A percentile compares a stretch with the other conserved stretches of the same genome.
phyloP scores from a whole-genome alignment of 1,284 basidiomycete genomes.

The Dichomitus squalens region DNA sequence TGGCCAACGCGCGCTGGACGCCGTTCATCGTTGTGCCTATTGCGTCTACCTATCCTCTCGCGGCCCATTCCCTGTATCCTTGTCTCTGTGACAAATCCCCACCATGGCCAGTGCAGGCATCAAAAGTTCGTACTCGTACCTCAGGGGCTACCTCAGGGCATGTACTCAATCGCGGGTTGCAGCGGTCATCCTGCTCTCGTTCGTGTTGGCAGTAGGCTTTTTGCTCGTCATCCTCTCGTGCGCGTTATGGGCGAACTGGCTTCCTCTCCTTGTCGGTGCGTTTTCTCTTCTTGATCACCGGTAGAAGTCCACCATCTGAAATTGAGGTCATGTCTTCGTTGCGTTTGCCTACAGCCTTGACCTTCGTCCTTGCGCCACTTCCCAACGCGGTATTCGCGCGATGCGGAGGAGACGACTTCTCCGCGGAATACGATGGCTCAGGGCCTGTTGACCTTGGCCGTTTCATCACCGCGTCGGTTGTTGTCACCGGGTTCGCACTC shows the following conservation, averaged over 20 bases:
- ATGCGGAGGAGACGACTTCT: conserved; percentile 86
- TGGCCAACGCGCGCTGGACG: neutral
- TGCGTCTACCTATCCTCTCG: conserved; percentile 2
- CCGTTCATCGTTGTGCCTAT: neutral
- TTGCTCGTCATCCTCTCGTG: conserved; percentile 97
- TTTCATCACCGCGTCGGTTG: conserved; percentile 90
- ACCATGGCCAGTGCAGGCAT: conserved; percentile 35
- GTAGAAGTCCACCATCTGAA: neutral
- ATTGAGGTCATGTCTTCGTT: neutral
- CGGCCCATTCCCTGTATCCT: conserved; percentile 10
- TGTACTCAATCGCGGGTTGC: conserved; percentile 18
- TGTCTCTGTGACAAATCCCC: neutral
- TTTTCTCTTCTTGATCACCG: conserved; percentile 24
- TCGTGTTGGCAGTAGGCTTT: conserved; percentile 96
- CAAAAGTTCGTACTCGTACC: conserved; percentile 31
- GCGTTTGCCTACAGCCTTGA: conserved; percentile 67
- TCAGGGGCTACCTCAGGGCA: conserved; percentile 7
- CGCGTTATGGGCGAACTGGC: conserved; percentile 96
- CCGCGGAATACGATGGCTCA: conserved; percentile 58
- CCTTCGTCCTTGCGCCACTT: conserved; percentile 93
- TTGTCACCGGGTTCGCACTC: conserved; percentile 92
- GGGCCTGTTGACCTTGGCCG: conserved; percentile 82
- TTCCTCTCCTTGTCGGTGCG: conserved; percentile 95
- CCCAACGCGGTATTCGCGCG: conserved; percentile 92
- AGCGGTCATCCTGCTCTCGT: conserved; percentile 95